phyloP scores from a whole-genome alignment of 2,329 filamentous ascomycete species.

The Pyrenochaeta sp. region DNA sequence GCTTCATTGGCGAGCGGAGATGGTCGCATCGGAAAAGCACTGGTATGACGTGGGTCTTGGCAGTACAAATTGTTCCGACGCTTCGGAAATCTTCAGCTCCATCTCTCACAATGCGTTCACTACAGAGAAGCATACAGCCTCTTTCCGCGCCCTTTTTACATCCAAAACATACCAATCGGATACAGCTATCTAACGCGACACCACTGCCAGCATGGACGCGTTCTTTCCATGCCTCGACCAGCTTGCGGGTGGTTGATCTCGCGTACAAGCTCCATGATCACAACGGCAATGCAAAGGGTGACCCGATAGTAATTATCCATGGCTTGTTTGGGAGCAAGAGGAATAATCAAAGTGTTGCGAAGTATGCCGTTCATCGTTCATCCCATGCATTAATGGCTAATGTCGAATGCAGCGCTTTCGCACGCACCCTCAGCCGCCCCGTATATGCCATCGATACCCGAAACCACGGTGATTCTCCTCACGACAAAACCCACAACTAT shows the following conservation, averaged over 20 bases:
- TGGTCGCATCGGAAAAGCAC: not conserved
- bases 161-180: conserved; percentile 19
- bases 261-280: conserved; percentile 48
- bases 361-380: conserved; percentile 60
- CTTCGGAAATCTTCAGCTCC: not conserved
- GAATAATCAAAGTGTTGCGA: conserved; percentile 94
- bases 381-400: not conserved
- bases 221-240: conserved; percentile 37
- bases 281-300: conserved; percentile 47
- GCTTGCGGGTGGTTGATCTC: conserved; percentile 38
- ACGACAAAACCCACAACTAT: conserved; percentile 80
- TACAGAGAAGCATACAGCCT: conserved; percentile 15
- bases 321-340: conserved; percentile 94
- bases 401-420: conserved; percentile 68
- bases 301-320: conserved; percentile 87
- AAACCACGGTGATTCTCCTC: conserved; percentile 92
- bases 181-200: not conserved
- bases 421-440: conserved; percentile 79
- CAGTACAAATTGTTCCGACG: conserved; percentile 5
- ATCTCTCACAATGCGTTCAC: conserved; percentile 18
- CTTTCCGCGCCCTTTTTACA: conserved; percentile 15
- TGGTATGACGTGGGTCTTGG: conserved; percentile 11
- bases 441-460: conserved; percentile 89
- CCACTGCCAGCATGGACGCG: conserved; percentile 30
- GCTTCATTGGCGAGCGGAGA: not conserved